These are phyloP conservation scores for Phaeodactylum tricornutum DNA, from an alignment of 108 stramenopile species.

Conservation along the genomic window DNA sequence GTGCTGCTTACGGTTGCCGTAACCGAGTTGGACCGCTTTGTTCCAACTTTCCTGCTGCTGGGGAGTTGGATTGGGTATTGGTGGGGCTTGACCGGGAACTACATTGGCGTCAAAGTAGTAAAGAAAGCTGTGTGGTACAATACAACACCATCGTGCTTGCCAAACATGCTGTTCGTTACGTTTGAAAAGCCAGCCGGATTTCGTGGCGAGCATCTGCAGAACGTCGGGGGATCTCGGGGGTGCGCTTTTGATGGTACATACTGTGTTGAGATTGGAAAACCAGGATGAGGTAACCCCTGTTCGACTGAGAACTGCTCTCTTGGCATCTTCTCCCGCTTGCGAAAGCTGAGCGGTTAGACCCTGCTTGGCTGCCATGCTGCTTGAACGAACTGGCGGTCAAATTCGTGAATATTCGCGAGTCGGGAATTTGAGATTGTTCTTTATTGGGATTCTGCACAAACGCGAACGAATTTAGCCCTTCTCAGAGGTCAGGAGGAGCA, in stretches of 20 bases:
- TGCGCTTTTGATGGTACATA: constrained; percentile 85
- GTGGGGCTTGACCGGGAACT: constrained; percentile 15
- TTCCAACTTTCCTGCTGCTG: constrained; percentile 67
- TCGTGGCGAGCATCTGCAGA: constrained; percentile 50
- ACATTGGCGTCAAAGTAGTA: constrained; percentile 91
- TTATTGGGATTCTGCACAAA: too few relatives aligned
- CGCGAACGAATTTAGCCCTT: too few relatives aligned
- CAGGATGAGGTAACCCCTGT: constrained; percentile 53
- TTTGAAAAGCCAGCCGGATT: constrained; percentile 87
- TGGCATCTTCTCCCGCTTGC: constrained; percentile 82
- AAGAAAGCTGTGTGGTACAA: constrained; percentile 91
- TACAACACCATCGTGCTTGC: constrained; percentile 91
- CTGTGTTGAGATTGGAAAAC: constrained; percentile 80
- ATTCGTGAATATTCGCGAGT: too few relatives aligned
- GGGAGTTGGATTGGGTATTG: constrained; percentile 25
- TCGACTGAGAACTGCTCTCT: constrained; percentile 64
- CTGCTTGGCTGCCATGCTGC: constrained; percentile 79
- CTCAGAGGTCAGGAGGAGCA: too few relatives aligned
- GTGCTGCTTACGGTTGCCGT: constrained; percentile 24
- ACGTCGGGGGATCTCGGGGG: constrained; percentile 81
- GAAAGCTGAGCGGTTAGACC: constrained; percentile 76
- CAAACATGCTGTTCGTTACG: constrained; percentile 90
- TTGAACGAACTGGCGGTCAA: too few relatives aligned
- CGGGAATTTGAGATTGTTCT: too few relatives aligned
- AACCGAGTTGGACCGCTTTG: constrained; percentile 54